phyloP scores from a whole-genome alignment of 306 rosid genomes.

The Cucurbita ficifolia region DNA sequence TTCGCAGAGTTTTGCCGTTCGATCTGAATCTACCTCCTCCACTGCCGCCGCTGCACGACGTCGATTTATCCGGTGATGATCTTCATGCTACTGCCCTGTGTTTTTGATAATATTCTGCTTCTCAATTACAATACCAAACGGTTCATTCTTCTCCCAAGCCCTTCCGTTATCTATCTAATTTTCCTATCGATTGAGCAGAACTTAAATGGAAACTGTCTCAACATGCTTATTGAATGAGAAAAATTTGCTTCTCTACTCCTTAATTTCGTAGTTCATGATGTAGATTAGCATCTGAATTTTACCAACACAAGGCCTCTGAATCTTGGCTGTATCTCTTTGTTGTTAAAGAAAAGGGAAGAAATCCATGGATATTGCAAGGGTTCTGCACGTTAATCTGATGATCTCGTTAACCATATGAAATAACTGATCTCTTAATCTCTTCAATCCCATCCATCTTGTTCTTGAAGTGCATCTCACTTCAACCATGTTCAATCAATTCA shows the following conservation, averaged over 20 bases:
- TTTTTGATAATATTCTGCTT: constrained; percentile 23
- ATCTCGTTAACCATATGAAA: constrained; percentile 8
- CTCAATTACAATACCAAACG: neutral
- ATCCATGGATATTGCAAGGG: constrained; percentile 14
- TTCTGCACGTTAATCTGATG: constrained; percentile 17
- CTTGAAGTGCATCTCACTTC: neutral
- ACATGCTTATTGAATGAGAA: constrained; percentile 15
- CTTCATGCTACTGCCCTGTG: constrained; percentile 45
- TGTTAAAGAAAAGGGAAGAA: constrained; percentile 20
- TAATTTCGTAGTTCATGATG: constrained; percentile 14
- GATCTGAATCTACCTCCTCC: constrained; percentile 82
- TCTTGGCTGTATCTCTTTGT: constrained; percentile 27
- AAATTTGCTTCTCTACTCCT: constrained; percentile 10
- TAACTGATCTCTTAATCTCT: neutral
- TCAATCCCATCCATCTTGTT: neutral
- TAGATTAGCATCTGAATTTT: constrained; percentile 31
- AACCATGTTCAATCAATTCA: neutral
- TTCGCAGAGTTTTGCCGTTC: constrained; percentile 35
- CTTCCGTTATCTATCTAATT: constrained; percentile 5
- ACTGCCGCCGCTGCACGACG: constrained; percentile 6
- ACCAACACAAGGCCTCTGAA: constrained; percentile 14
- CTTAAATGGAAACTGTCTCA: constrained; percentile 1
- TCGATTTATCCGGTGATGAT: constrained; percentile 21
- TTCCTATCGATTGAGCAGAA: constrained; percentile 15
- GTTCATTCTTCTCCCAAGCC: constrained; percentile 1